A percentile compares a stretch with the other conserved stretches of the same genome.
These are phyloP conservation scores for Lipomyces kockii DNA, from an alignment of 805 yeast genomes.

Conservation along the genomic window DNA sequence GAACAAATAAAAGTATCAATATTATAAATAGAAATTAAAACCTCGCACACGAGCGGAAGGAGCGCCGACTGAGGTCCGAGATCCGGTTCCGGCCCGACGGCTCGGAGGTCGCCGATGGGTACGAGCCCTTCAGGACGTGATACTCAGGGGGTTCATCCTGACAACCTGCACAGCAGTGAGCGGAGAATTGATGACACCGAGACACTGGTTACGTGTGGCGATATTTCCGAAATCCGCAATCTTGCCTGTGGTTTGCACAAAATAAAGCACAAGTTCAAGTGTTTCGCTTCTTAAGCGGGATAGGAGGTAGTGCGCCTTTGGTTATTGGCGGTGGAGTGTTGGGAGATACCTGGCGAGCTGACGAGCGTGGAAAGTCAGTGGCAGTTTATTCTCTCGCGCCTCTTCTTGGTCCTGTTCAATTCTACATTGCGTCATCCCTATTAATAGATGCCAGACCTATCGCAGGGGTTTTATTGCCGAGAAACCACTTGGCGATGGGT, in stretches of 20 bases:
- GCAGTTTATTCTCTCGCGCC: constrained; percentile 75
- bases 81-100: no score
- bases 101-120: no score
- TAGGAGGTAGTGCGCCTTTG: constrained; percentile 80
- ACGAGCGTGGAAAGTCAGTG: constrained; percentile 70
- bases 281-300: constrained; percentile 76
- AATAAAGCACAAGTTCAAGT: constrained; percentile 62
- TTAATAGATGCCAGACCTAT: constrained; percentile 41
- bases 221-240: constrained; percentile 5
- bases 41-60: no score
- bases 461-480: constrained; percentile 60
- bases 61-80: no score
- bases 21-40: no score
- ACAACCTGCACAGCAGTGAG: no score
- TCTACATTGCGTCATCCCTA: not conserved
- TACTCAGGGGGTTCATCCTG: no score
- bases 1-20: no score
- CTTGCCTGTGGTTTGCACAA: constrained; percentile 43
- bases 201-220: no score
- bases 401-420: constrained; percentile 54
- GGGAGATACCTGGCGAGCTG: constrained; percentile 71
- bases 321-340: constrained; percentile 85
- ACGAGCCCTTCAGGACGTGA: no score
- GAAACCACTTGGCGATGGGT: constrained; percentile 67
- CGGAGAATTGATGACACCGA: no score